Conservation (phyloP, 2,329 filamentous ascomycete genomes). For the Cladophialophora immunda region DNA sequence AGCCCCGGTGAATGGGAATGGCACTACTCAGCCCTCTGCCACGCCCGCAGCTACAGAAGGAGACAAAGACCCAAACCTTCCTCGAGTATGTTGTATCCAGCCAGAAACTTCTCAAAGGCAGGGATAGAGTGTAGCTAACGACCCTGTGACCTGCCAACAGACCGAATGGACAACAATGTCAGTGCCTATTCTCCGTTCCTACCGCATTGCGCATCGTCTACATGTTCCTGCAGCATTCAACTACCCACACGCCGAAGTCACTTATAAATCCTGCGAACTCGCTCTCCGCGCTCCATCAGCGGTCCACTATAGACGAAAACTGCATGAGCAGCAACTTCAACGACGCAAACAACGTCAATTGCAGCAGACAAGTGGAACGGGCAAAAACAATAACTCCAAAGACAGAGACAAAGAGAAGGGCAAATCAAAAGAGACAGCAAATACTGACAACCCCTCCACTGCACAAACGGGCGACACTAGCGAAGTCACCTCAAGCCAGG, state of each 20-base stretch:
- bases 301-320: conserved; percentile 49
- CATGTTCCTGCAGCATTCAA: conserved; percentile 55
- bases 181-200: conserved; percentile 51
- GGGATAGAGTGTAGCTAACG: background rate
- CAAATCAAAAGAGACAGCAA: conserved; percentile 20
- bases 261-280: conserved; percentile 54
- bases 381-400: conserved; percentile 17
- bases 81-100: conserved; percentile 44
- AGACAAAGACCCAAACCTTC: conserved; percentile 40
- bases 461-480: conserved; percentile 31
- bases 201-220: conserved; percentile 58
- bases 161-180: conserved; percentile 36
- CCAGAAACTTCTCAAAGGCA: conserved; percentile 2
- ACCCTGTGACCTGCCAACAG: conserved; percentile 17
- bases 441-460: conserved; percentile 23
- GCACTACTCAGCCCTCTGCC: conserved; percentile 41
- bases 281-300: conserved; percentile 56
- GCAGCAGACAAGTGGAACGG: conserved; percentile 30
- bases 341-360: conserved; percentile 28
- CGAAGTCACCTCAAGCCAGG: conserved; percentile 25
- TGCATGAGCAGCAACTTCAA: conserved; percentile 36
- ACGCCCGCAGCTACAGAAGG: conserved; percentile 40
- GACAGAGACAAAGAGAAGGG: conserved; percentile 30
- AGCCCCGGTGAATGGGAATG: conserved; percentile 36
- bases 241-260: conserved; percentile 55